A percentile compares a stretch with the other conserved stretches of the same genome.
Conservation (phyloP, 1,284 basidiomycete genomes). For the Ustilago xerochloae region DNA sequence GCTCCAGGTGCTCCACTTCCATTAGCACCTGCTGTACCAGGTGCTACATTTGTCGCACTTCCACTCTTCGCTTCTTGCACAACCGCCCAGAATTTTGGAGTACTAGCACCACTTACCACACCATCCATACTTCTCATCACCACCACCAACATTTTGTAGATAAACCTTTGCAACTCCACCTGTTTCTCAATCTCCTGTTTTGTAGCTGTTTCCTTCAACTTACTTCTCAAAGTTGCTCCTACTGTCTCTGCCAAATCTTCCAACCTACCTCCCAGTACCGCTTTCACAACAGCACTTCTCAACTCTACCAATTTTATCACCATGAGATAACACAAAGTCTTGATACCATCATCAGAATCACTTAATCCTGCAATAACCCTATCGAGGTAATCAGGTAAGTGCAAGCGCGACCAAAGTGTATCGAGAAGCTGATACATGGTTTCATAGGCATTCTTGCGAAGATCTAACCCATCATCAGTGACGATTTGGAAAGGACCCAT, state of each 20-base stretch:
- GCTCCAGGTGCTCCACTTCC: constrained; percentile 17
- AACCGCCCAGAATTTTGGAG: constrained; percentile 27
- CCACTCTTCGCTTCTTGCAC: constrained; percentile 31
- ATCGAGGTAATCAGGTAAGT: constrained; percentile 83
- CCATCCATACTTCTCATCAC: constrained; percentile 68
- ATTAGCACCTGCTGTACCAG: background rate
- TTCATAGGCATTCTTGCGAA: constrained; percentile 90
- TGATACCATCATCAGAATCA: constrained; percentile 91
- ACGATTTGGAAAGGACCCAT: constrained; percentile 99
- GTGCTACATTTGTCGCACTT: background rate
- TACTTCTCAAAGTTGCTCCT: constrained; percentile 78
- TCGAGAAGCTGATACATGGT: constrained; percentile 96
- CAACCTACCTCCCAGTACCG: constrained; percentile 85
- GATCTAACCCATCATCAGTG: constrained; percentile 90
- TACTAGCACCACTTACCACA: constrained; percentile 4
- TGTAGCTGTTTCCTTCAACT: constrained; percentile 84
- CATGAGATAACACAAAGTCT: constrained; percentile 94
- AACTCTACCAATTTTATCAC: constrained; percentile 88
- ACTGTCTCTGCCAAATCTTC: constrained; percentile 86
- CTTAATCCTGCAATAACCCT: constrained; percentile 84
- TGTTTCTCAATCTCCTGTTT: constrained; percentile 97
- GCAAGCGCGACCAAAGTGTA: constrained; percentile 85
- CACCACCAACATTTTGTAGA: constrained; percentile 85
- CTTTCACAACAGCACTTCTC: constrained; percentile 58
- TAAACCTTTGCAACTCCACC: constrained; percentile 87